These are phyloP conservation scores for Ogataea saltuana DNA, from an alignment of 805 yeast species.

Conservation along the genomic window DNA sequence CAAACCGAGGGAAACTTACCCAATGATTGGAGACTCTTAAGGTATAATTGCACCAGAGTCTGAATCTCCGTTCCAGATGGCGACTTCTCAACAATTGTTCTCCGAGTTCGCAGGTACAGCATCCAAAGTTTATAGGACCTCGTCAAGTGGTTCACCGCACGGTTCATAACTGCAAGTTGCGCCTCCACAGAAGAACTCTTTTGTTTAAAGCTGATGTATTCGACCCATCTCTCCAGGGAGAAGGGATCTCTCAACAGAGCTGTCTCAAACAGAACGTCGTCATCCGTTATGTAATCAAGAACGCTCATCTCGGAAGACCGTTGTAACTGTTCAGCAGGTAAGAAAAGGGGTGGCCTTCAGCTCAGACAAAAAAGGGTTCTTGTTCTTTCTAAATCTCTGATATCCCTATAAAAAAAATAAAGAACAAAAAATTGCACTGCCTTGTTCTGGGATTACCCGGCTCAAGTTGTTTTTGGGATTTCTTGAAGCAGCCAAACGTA, in stretches of 20 bases:
- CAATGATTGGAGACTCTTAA: conserved; percentile 44
- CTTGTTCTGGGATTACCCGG: not conserved
- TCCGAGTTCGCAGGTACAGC: conserved; percentile 45
- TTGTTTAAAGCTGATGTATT: conserved; percentile 42
- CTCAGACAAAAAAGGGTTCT: not conserved
- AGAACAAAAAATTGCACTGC: conserved; percentile 4
- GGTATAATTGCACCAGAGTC: conserved; percentile 39
- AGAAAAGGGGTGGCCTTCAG: not conserved
- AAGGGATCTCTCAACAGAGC: conserved; percentile 37
- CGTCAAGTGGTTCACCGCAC: conserved; percentile 49
- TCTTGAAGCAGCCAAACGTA: conserved; percentile 16
- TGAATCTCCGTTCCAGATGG: conserved; percentile 9
- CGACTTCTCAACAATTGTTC: conserved; percentile 12
- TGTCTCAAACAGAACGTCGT: conserved; percentile 40
- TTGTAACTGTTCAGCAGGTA: not conserved
- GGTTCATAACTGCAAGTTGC: conserved; percentile 47
- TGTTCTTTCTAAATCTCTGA: not conserved
- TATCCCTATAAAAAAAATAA: not conserved
- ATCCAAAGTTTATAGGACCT: conserved; percentile 59
- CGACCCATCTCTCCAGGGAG: conserved; percentile 44
- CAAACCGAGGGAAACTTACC: conserved; percentile 51
- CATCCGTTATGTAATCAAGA: conserved; percentile 18
- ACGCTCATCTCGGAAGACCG: not conserved
- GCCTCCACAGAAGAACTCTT: conserved; percentile 27
- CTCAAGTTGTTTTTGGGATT: not conserved